Base-by-base conservation (phyloP, 495 filamentous ascomycete genomes). In the Rostrohypoxylon terebratum region DNA sequence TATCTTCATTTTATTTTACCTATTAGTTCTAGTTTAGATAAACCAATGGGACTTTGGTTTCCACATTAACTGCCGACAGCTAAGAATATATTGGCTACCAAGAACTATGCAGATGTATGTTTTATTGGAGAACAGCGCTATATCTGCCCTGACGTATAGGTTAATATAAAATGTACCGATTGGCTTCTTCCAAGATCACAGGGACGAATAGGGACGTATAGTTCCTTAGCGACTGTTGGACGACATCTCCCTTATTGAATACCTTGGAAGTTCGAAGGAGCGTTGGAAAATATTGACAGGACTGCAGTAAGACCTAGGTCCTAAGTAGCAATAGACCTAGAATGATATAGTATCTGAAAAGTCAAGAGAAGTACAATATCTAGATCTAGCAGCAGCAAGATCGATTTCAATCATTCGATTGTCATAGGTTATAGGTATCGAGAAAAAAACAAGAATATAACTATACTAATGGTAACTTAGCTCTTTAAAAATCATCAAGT, bases 31-130 rank as follows among this genome's bases (percentile, higher is more conserved):
- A 13, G 20, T 23, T 33, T 4, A 16, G 20, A 25, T 13, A 13
- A 14, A 25, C 54, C 54, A 58, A 58, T 40, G 3, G 16, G 16
- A 58, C 14, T 14, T 18, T 58, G 25, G 25, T 58, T 58, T 31
- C 54, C 54, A 38, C 54, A 25, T 58, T 40, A 58, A 58, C 54
- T 20, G 20, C 20, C 16, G n/a, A 11, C 33, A 40, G 34, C 33
- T 21, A 58, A 14, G 5, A 58, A n/a, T 58, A 28, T n/a, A 58
- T 58, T 58, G 34, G 54, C 54, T 59, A 59, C 55, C 55, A 14
- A 59, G 18, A 25, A 42, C 33, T 59, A 36, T 36, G 42, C 25
- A 13, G 11, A 31, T 53, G 13, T 53, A 59, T 42, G 55, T 42
- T 21, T 42, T n/a, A 42, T 25, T 40, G 20, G 55, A 8, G 38